These are phyloP conservation scores for Parasarocladium wereldwijsianum DNA, from an alignment of 2,329 filamentous ascomycete species.

Conservation along the genomic window DNA sequence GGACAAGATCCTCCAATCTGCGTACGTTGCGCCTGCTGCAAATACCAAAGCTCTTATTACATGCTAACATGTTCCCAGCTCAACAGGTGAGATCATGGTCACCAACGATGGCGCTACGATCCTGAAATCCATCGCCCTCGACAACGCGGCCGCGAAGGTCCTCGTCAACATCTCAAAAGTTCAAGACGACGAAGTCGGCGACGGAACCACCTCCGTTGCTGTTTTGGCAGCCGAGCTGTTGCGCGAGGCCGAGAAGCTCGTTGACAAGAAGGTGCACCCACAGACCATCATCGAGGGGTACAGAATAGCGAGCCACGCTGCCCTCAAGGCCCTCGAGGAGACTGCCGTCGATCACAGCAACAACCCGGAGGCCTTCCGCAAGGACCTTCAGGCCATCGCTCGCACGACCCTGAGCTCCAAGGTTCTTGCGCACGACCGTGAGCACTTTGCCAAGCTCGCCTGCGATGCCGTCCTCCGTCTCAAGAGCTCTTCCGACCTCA, in stretches of 20 bases:
- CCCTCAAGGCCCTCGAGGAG: constrained; percentile 69
- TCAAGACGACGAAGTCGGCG: constrained; percentile 95
- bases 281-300: constrained; percentile 99
- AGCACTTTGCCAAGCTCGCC: constrained; percentile 81
- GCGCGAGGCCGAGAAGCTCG: constrained; percentile 90
- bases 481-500: constrained; percentile 82
- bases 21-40: constrained; percentile 40
- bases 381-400: constrained; percentile 81
- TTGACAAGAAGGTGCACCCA: constrained; percentile 96
- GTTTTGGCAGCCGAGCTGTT: constrained; percentile 90
- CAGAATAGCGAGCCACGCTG: constrained; percentile 87
- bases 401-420: constrained; percentile 95
- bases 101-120: constrained; percentile 99
- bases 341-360: constrained; percentile 83
- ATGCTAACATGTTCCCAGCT: constrained; percentile 35
- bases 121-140: constrained; percentile 92
- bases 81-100: constrained; percentile 93
- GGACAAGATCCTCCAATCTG: constrained; percentile 96
- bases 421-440: constrained; percentile 83
- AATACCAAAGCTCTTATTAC: background rate
- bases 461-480: constrained; percentile 84
- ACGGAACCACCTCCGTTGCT: constrained; percentile 95
- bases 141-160: constrained; percentile 96
- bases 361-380: constrained; percentile 68
- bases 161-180: constrained; percentile 99